Evolutionary conservation across 371 early-diverging fungal species (phyloP).

Genomic region (Saksenaea oblongispora): DNA sequence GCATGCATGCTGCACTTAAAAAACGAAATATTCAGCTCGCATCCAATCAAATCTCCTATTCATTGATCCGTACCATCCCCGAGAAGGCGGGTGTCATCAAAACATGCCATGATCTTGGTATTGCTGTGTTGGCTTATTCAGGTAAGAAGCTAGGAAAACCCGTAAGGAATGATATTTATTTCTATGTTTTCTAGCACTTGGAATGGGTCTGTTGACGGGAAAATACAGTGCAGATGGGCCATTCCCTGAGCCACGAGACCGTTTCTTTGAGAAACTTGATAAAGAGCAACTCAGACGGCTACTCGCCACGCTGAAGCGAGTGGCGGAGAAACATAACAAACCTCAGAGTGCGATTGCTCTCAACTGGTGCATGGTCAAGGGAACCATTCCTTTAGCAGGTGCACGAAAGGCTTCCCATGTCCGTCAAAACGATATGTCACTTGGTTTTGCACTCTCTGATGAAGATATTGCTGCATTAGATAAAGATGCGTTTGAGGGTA

Average conservation of each 20-base stretch:
- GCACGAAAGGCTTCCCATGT: constrained; percentile 56
- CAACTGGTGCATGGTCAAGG: constrained; percentile 51
- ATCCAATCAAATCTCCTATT: constrained; percentile 56
- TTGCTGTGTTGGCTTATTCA: constrained; percentile 62
- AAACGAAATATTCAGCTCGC: constrained; percentile 56
- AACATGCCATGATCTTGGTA: constrained; percentile 57
- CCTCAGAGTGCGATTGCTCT: constrained; percentile 43
- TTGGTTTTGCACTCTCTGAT: constrained; percentile 52
- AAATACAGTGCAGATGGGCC: constrained; percentile 51
- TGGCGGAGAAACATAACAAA: constrained; percentile 30
- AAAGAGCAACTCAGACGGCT: constrained; percentile 24
- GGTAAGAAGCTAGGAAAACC: constrained; percentile 27
- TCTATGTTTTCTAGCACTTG: constrained; percentile 20
- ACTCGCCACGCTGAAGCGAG: constrained; percentile 23
- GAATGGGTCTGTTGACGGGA: constrained; percentile 55
- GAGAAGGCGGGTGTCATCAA: constrained; percentile 54
- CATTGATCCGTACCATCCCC: constrained; percentile 49
- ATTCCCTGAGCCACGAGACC: constrained; percentile 27
- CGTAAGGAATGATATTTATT: background rate
- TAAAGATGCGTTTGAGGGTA: constrained; percentile 44
- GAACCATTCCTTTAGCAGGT: constrained; percentile 59
- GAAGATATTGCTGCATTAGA: constrained; percentile 52
- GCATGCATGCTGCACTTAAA: constrained; percentile 53
- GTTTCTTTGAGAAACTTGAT: constrained; percentile 23
- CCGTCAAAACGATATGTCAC: constrained; percentile 44